These are phyloP conservation scores for Haplographium delicatum DNA, from an alignment of 495 filamentous ascomycete genomes.

Conservation along the genomic window DNA sequence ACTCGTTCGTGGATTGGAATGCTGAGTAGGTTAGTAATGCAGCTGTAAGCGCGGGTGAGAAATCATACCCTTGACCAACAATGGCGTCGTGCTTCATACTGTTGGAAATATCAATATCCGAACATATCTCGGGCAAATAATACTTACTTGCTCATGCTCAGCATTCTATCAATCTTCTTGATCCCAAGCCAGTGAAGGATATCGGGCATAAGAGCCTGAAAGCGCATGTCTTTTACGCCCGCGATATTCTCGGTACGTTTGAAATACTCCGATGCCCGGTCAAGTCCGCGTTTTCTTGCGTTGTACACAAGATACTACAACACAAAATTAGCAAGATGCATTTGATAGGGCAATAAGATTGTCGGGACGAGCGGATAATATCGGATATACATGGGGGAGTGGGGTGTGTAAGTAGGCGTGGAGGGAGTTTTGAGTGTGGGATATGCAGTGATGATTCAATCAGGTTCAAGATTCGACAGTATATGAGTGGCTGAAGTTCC, in stretches of 20 bases:
- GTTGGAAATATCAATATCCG: constrained; percentile 17
- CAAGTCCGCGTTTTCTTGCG: constrained; percentile 77
- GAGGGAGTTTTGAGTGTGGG: background rate
- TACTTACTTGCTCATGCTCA: constrained; percentile 93
- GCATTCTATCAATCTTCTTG: constrained; percentile 97
- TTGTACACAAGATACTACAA: constrained; percentile 84
- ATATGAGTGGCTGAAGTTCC: constrained; percentile 18
- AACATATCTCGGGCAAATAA: background rate
- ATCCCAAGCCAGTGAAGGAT: constrained; percentile 98
- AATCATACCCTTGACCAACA: constrained; percentile 78
- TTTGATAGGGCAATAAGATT: constrained; percentile 1
- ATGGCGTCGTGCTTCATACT: constrained; percentile 99
- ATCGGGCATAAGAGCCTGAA: constrained; percentile 99
- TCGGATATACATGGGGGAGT: constrained; percentile 16
- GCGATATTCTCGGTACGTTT: constrained; percentile 95
- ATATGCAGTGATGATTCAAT: constrained; percentile 20
- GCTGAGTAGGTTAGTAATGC: constrained; percentile 26
- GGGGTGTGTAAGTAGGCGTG: constrained; percentile 9
- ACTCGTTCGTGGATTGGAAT: constrained; percentile 92
- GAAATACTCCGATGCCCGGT: constrained; percentile 96
- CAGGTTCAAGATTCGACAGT: constrained; percentile 19
- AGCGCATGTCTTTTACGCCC: constrained; percentile 96
- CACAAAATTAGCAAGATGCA: constrained; percentile 15
- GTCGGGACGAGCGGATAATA: constrained; percentile 7
- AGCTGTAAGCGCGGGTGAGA: background rate